Evolutionary conservation across 163 green algal species (phyloP).

Genomic region (Chlorella variabilis): DNA sequence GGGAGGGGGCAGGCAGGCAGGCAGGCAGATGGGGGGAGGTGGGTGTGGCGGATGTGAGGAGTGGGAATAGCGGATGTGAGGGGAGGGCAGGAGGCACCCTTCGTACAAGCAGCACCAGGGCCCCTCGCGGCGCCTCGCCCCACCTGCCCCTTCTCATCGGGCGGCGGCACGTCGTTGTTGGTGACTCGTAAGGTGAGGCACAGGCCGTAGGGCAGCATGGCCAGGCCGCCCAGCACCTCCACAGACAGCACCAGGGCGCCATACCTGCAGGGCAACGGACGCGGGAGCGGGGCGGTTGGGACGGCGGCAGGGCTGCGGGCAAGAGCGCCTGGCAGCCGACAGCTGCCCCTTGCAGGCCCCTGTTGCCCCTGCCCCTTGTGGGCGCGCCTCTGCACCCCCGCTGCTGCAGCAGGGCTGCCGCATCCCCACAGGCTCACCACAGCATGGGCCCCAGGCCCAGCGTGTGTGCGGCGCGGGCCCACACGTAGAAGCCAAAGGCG

Average conservation of each 20-base stretch:
- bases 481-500: constrained; percentile 73
- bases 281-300: not conserved
- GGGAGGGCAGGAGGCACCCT: not conserved
- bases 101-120: not conserved
- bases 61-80: not conserved
- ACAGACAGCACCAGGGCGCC: constrained; percentile 68
- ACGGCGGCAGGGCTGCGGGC: not conserved
- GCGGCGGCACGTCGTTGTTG: constrained; percentile 40
- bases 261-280: constrained; percentile 52
- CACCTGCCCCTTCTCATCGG: constrained; percentile 47
- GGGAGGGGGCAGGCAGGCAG: not conserved
- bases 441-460: constrained; percentile 71
- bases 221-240: constrained; percentile 75
- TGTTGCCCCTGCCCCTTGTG: not conserved
- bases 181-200: constrained; percentile 59
- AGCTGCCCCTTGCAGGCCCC: no score
- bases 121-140: no score
- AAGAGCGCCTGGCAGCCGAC: not conserved
- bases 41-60: not conserved
- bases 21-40: not conserved
- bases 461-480: constrained; percentile 67
- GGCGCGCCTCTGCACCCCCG: not conserved
- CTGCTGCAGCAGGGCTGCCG: not conserved
- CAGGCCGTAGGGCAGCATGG: constrained; percentile 73
- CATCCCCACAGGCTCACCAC: constrained; percentile 46